Percentiles rank a stretch among this genome's conserved stretches.
Evolutionary conservation across 495 filamentous ascomycete genomes (phyloP).

Genomic region (Talaromyces proteolyticus): DNA sequence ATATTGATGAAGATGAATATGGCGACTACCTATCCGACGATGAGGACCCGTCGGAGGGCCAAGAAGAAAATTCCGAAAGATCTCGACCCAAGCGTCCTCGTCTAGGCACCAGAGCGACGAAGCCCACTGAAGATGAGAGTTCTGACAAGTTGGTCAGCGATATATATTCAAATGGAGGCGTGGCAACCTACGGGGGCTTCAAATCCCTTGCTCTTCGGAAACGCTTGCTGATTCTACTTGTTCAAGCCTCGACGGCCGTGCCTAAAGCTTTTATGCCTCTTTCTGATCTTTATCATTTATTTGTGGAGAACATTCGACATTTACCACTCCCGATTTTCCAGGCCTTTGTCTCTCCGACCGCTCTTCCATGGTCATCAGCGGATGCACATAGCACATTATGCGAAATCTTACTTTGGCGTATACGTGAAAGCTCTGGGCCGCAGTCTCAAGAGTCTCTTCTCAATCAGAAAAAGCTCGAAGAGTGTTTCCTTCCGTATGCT

Average conservation of each 20-base stretch:
- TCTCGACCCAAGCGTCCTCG: conserved; percentile 28
- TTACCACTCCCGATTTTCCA: conserved; percentile 68
- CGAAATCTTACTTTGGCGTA: conserved; percentile 54
- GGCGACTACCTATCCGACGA: conserved; percentile 49
- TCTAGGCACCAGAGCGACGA: conserved; percentile 17
- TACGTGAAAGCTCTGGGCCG: conserved; percentile 56
- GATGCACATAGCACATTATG: conserved; percentile 54
- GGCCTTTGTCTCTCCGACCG: conserved; percentile 54
- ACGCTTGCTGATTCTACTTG: conserved; percentile 52
- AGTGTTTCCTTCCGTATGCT: conserved; percentile 65
- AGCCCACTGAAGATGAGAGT: background rate
- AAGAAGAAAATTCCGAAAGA: conserved; percentile 13
- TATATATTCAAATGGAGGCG: conserved; percentile 13
- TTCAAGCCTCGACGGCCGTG: conserved; percentile 37
- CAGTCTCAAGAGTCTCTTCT: conserved; percentile 40
- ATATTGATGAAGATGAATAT: conserved; percentile 53
- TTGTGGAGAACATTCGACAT: conserved; percentile 56
- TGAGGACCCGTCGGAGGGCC: conserved; percentile 34
- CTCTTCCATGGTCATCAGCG: conserved; percentile 38
- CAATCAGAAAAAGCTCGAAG: conserved; percentile 52
- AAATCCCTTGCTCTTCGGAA: conserved; percentile 58
- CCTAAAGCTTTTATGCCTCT: conserved; percentile 40
- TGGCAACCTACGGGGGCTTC: conserved; percentile 41
- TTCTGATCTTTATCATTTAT: conserved; percentile 60
- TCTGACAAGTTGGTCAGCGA: conserved; percentile 4